Percentiles rank a stretch among this genome's conserved stretches.
Evolutionary conservation across 2,329 filamentous ascomycete genomes (phyloP).

Genomic region (Trichothecium sympodiale): DNA sequence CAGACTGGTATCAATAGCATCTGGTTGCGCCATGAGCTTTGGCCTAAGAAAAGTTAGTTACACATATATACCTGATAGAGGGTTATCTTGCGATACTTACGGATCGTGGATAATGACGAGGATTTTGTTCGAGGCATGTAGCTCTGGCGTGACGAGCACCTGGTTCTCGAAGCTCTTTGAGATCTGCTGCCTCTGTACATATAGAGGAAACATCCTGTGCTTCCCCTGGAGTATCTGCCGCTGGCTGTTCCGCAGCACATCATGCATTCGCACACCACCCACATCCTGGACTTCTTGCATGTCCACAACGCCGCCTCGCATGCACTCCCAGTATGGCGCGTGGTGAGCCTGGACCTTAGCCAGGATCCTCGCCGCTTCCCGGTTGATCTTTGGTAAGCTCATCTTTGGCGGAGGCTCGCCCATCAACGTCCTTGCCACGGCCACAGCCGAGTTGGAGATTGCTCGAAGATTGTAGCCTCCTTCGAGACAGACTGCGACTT

Average conservation of each 20-base stretch:
- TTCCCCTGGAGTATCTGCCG: constrained; percentile 58
- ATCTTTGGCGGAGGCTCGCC: constrained; percentile 72
- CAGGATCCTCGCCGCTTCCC: constrained; percentile 43
- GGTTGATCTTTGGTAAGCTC: constrained; percentile 43
- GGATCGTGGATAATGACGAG: constrained; percentile 87
- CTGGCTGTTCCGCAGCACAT: constrained; percentile 71
- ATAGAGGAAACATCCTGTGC: constrained; percentile 68
- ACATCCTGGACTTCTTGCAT: constrained; percentile 38
- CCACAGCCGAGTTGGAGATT: constrained; percentile 84
- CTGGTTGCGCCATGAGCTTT: constrained; percentile 55
- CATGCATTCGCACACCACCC: constrained; percentile 58
- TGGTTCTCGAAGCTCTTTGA: constrained; percentile 77
- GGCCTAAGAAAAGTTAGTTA: constrained; percentile 36
- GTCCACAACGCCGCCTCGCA: constrained; percentile 57
- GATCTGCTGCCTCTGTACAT: constrained; percentile 62
- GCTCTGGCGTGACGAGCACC: constrained; percentile 67
- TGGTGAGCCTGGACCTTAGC: constrained; percentile 50
- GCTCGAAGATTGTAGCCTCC: constrained; percentile 91
- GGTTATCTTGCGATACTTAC: constrained; percentile 33
- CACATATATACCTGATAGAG: neutral
- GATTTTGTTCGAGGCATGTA: constrained; percentile 55
- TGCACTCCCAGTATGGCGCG: constrained; percentile 74
- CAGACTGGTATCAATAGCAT: constrained; percentile 59
- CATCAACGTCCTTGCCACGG: constrained; percentile 88
- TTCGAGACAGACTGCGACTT: constrained; percentile 85